Base-by-base conservation (phyloP, 345 rosid species). In the Ceriops zippeliana region DNA sequence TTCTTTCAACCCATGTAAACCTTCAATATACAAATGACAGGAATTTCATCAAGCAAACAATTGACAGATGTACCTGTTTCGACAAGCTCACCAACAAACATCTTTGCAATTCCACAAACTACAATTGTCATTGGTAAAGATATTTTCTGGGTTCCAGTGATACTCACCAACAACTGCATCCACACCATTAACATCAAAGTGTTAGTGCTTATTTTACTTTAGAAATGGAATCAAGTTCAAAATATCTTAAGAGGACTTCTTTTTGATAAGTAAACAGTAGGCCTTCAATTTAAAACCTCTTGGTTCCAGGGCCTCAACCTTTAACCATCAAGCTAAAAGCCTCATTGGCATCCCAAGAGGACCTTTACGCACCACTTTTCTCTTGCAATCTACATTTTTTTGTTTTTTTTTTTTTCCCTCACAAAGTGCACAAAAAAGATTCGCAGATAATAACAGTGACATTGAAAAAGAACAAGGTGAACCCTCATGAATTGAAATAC, bases 71-170 rank as follows among this genome's bases (percentile, higher is more conserved):
- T 38, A 90, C 99, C 98, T 82, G 90, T 90, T 81, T 96, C 99
- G 32, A 96, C 83, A 61, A 92, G 92, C 71, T 96, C 98, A n/a
- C 98, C 98, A n/a, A 92, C 99, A 79, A 92, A 96, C 99, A 96
- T 87, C 81, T 96, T 96, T 9, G 96, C 95, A 37, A 96, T 92
- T 62, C 98, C 98, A 67, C 96, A 92, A 58, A 86, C 89, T 6
- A 83, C 97, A 51, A 90, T 96, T 4, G 89, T 87, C 86, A 96
- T 85, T 19, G 97, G 99, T 68, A 86, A 76, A 13, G 84, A 67
- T 58, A 89, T 80, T 81, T 92, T 96, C 82, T 96, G 99, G 80
- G 79, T 77, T 74, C 97, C 96, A 5, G 92, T 90, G 54, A 90
- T 80, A 79, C 91, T 85, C 69, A 77, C 84, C 28, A 96, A 71